Evolutionary conservation across 2,329 filamentous ascomycete species (phyloP).

Genomic region (Neurospora crassa): DNA sequence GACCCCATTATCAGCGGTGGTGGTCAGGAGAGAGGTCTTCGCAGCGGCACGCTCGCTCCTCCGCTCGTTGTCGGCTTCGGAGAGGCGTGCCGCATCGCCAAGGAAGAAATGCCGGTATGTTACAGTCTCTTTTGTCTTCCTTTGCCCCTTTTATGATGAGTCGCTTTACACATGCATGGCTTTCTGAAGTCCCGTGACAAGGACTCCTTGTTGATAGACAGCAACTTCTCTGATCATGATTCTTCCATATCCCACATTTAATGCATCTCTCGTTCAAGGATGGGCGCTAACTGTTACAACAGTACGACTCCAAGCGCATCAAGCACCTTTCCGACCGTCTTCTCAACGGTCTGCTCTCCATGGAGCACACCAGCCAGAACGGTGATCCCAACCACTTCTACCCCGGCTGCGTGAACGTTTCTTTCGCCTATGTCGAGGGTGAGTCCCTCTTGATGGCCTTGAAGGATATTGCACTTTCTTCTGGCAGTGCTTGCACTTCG

Average conservation of each 20-base stretch:
- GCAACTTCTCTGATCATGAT: conserved; percentile 55
- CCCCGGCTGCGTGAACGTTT: conserved; percentile 95
- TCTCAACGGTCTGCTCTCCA: conserved; percentile 67
- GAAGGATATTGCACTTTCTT: conserved; percentile 95
- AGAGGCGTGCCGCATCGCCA: conserved; percentile 86
- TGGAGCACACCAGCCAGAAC: conserved; percentile 91
- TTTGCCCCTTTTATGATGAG: conserved; percentile 53
- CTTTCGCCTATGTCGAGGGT: conserved; percentile 96
- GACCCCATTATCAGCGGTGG: conserved; percentile 95
- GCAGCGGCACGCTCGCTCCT: conserved; percentile 88
- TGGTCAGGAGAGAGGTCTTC: conserved; percentile 88
- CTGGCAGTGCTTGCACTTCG: conserved; percentile 92
- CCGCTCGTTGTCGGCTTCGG: conserved; percentile 86
- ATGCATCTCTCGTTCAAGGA: conserved; percentile 5
- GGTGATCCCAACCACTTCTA: conserved; percentile 79
- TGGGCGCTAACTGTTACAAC: conserved; percentile 3
- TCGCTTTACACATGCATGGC: conserved; percentile 76
- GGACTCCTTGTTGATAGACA: conserved; percentile 50
- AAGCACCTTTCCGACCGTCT: conserved; percentile 74
- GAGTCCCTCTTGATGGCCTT: conserved; percentile 97
- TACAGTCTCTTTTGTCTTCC: conserved; percentile 15
- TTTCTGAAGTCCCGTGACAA: conserved; percentile 68
- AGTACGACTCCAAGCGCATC: conserved; percentile 92
- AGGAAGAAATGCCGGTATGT: conserved; percentile 83
- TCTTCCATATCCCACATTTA: conserved; percentile 3